Evolutionary conservation across 768 basidiomycete genomes (phyloP).

Genomic region (Chlorophyllum brunneum): DNA sequence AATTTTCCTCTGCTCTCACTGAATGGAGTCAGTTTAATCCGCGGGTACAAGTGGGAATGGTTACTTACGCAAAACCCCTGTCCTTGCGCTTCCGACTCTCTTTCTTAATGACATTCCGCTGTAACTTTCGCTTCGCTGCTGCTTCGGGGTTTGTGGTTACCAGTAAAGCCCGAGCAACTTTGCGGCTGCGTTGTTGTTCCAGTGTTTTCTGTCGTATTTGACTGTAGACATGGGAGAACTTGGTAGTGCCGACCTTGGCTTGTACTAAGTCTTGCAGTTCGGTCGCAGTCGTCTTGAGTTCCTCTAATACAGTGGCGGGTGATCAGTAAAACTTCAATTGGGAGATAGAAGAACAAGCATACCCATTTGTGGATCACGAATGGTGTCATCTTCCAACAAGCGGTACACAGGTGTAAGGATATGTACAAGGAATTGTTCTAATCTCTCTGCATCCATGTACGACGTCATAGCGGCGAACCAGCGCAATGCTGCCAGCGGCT

Average conservation of each 20-base stretch:
- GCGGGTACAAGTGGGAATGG: not conserved
- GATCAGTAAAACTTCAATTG: not conserved
- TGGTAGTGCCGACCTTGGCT: conserved; percentile 80
- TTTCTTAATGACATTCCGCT: conserved; percentile 73
- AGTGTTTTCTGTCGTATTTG: conserved; percentile 71
- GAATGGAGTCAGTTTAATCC: not conserved
- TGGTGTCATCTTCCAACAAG: conserved; percentile 81
- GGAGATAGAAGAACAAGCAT: conserved; percentile 21
- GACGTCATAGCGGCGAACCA: conserved; percentile 94
- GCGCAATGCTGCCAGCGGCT: conserved; percentile 74
- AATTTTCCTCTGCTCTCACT: conserved; percentile 48
- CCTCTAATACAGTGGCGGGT: conserved; percentile 57
- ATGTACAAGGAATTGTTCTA: conserved; percentile 75
- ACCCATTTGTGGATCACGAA: conserved; percentile 80
- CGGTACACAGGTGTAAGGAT: conserved; percentile 86
- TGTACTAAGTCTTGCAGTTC: conserved; percentile 90
- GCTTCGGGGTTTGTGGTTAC: conserved; percentile 69
- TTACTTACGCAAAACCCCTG: conserved; percentile 26
- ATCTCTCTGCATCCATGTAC: conserved; percentile 51
- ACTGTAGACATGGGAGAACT: conserved; percentile 77
- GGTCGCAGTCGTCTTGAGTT: conserved; percentile 72
- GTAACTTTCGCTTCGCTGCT: conserved; percentile 71
- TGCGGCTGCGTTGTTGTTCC: conserved; percentile 67
- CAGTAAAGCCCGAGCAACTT: conserved; percentile 55
- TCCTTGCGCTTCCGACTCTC: conserved; percentile 82